Base-by-base conservation (phyloP, 2,329 filamentous ascomycete genomes). In the Colletotrichum plurivorum region DNA sequence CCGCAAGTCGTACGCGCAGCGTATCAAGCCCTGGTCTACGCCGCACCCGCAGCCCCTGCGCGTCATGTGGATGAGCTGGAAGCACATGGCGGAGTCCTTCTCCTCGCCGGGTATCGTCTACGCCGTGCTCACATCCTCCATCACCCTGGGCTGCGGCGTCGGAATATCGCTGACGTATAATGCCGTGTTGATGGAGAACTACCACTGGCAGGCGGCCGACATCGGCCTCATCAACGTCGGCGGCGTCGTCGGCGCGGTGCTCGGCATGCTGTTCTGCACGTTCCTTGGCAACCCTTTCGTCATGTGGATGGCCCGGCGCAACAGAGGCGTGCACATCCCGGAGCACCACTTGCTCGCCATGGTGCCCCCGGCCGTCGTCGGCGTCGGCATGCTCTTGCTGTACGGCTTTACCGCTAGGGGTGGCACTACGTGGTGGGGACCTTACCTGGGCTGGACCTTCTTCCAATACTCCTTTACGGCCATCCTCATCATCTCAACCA, bases 191-290 rank as follows among this genome's bases (percentile, higher is more conserved):
- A 48, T 61, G 55, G 71, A 73, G 18, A 73, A 70, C 39, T 82
- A 80, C 59, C 71, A 74, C 65, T 82, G 80, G 79, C 48, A 74
- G 70, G 70, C 61, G 48, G 67, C 72, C 48, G 63, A 71, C 31
- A 77, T 87, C 13, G 81, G 83, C 0, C 75, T 87, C 7, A 81
- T 86, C 76, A 87, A 87, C 70, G 76, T 80, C 1, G 81, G 84
- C 1, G 81, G 82, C n/a, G 84, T 87, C 20, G 70, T 83, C 5
- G 83, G 83, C 3, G 80, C 79, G 3, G 76, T 84, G 1, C 66
- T 77, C 16, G 77, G 76, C 6, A 75, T 71, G 63, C n/a, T 76
- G 39, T 63, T 72, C 51, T 73, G 61, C 16, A 63, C 69, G n/a
- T 71, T 73, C 53, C 20, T 70, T 22, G 73, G 71, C 15, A 71